A percentile compares a stretch with the other conserved stretches of the same genome.
Evolutionary conservation across 2,329 filamentous ascomycete species (phyloP).

Genomic region (Nemania sp.): DNA sequence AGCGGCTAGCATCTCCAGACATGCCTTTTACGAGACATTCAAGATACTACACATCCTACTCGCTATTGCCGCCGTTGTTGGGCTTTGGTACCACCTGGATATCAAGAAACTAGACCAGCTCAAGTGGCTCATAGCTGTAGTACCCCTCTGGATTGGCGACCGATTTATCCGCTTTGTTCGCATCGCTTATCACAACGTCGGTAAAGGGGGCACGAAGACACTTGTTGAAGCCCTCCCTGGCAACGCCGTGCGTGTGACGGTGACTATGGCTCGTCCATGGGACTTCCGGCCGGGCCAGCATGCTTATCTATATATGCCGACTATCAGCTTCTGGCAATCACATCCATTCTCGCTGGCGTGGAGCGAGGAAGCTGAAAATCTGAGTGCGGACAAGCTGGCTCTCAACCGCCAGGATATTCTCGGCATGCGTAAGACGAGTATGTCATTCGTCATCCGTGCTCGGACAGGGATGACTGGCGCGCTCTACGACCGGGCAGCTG

Average conservation of each 20-base stretch:
- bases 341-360: slow-evolving; percentile 81
- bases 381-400: slow-evolving; percentile 58
- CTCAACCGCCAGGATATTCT: slow-evolving; percentile 62
- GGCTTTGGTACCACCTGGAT: slow-evolving; percentile 68
- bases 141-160: slow-evolving; percentile 70
- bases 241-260: slow-evolving; percentile 72
- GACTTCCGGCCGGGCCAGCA: slow-evolving; percentile 75
- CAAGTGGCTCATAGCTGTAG: slow-evolving; percentile 61
- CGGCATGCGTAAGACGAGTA: slow-evolving; percentile 62
- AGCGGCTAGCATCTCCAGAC: slow-evolving; percentile 70
- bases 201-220: slow-evolving; percentile 66
- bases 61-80: slow-evolving; percentile 62
- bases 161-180: slow-evolving; percentile 61
- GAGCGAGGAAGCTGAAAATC: slow-evolving; percentile 66
- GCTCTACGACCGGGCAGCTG: slow-evolving; percentile 68
- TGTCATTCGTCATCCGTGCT: slow-evolving; percentile 74
- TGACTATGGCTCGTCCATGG: slow-evolving; percentile 78
- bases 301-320: slow-evolving; percentile 77
- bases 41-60: slow-evolving; percentile 70
- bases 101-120: slow-evolving; percentile 58
- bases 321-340: slow-evolving; percentile 71
- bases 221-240: slow-evolving; percentile 76
- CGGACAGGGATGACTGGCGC: slow-evolving; percentile 73
- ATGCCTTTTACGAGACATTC: slow-evolving; percentile 81
- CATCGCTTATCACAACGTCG: slow-evolving; percentile 67